Evolutionary conservation across 1,139 yeast species (phyloP).

Genomic region (Kurtzmaniella quercitrusa): DNA sequence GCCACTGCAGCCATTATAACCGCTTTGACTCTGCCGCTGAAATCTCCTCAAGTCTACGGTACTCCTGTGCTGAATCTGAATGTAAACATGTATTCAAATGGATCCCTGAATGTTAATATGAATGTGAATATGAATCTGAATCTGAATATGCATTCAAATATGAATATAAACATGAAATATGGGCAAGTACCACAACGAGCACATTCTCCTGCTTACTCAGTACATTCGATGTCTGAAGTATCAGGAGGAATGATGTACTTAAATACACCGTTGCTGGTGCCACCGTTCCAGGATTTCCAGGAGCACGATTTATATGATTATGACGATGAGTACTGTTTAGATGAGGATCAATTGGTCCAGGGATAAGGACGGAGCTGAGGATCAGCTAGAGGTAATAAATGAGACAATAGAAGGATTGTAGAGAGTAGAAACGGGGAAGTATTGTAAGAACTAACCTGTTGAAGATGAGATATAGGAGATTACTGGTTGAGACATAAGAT

Average conservation of each 20-base stretch:
- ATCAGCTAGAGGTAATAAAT: not conserved
- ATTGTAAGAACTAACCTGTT: no score
- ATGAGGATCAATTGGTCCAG: conserved; percentile 37
- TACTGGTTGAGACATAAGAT: no score
- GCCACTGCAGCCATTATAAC: conserved; percentile 1
- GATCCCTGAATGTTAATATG: conserved; percentile 3
- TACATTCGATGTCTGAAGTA: conserved; percentile 4
- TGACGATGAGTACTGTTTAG: conserved; percentile 46
- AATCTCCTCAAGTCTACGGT: conserved; percentile 4
- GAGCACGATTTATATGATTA: conserved; percentile 24
- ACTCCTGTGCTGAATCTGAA: conserved; percentile 5
- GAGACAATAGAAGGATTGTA: not conserved
- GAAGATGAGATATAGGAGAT: no score
- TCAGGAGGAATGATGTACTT: conserved; percentile 1
- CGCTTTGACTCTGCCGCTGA: conserved; percentile 5
- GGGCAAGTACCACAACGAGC: not conserved
- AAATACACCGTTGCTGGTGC: conserved; percentile 6
- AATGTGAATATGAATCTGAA: conserved; percentile 3
- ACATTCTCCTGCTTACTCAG: conserved; percentile 6
- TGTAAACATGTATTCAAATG: not conserved
- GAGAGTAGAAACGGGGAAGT: no score
- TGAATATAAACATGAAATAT: not conserved
- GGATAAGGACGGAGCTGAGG: not conserved
- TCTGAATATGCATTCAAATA: not conserved
- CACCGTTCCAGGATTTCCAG: conserved; percentile 4